Evolutionary conservation across 1,284 basidiomycete genomes (phyloP).

Genomic region (Tilletia walkeri): DNA sequence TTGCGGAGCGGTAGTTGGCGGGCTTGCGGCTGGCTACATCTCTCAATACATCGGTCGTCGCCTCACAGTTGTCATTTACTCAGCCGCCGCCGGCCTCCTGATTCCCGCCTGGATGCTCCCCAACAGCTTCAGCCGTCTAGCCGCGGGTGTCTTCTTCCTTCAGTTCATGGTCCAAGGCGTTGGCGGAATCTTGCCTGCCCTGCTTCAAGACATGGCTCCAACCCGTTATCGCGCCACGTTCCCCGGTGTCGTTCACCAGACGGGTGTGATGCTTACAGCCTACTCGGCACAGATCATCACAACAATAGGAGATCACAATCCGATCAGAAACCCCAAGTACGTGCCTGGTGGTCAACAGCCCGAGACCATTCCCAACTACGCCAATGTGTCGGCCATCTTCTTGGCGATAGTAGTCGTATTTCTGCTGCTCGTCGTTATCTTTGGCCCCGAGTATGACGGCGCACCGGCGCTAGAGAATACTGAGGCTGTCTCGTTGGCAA

Average conservation of each 20-base stretch:
- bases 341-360: slow-evolving; percentile 16
- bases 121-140: slow-evolving; percentile 30
- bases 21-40: slow-evolving; percentile 38
- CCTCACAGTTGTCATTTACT: slow-evolving; percentile 33
- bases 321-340: slow-evolving; percentile 36
- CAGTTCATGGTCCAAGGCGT: slow-evolving; percentile 56
- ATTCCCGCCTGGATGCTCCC: slow-evolving; percentile 47
- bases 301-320: slow-evolving; percentile 60
- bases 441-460: slow-evolving; percentile 36
- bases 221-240: slow-evolving; percentile 90
- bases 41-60: slow-evolving; percentile 41
- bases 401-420: slow-evolving; percentile 64
- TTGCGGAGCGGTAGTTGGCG: slow-evolving; percentile 33
- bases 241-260: slow-evolving; percentile 84
- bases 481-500: too few relatives aligned
- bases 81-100: slow-evolving; percentile 28
- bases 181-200: slow-evolving; percentile 70
- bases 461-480: too few relatives aligned
- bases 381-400: slow-evolving; percentile 81
- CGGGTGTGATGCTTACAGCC: slow-evolving; percentile 72
- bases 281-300: slow-evolving; percentile 90
- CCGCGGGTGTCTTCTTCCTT: slow-evolving; percentile 38
- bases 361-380: slow-evolving; percentile 73
- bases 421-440: slow-evolving; percentile 40
- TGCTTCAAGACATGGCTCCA: slow-evolving; percentile 84